Evolutionary conservation across 805 yeast species (phyloP).

Genomic region (Wickerhamomyces sydowiorum): DNA sequence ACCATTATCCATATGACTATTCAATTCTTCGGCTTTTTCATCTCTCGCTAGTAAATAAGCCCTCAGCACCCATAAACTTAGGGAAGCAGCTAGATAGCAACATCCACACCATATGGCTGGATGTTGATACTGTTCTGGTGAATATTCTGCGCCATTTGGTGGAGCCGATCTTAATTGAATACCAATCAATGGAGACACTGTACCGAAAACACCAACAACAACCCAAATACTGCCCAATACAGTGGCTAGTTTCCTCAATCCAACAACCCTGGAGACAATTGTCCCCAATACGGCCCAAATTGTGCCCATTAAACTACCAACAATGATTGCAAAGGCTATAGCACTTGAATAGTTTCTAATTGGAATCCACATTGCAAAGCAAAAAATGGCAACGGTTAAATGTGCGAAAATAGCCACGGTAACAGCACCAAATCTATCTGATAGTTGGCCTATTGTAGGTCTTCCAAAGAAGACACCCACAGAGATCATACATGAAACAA

Average conservation of each 20-base stretch:
- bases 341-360: slow-evolving; percentile 53
- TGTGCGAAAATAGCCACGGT: slow-evolving; percentile 37
- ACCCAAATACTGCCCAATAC: slow-evolving; percentile 49
- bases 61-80: slow-evolving; percentile 38
- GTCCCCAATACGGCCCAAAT: slow-evolving; percentile 53
- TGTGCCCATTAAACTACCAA: slow-evolving; percentile 57
- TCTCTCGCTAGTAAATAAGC: slow-evolving; percentile 54
- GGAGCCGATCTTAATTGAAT: slow-evolving; percentile 35
- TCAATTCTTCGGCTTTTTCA: slow-evolving; percentile 20
- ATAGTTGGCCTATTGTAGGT: slow-evolving; percentile 46
- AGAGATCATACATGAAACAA: slow-evolving; percentile 54
- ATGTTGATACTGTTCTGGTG: slow-evolving; percentile 42
- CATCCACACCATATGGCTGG: slow-evolving; percentile 57
- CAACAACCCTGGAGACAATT: slow-evolving; percentile 45
- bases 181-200: slow-evolving; percentile 60
- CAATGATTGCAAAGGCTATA: slow-evolving; percentile 42
- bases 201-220: slow-evolving; percentile 41
- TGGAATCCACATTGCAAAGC: slow-evolving; percentile 52
- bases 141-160: slow-evolving; percentile 23
- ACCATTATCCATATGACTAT: slow-evolving; percentile 22
- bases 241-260: slow-evolving; percentile 45
- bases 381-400: slow-evolving; percentile 32
- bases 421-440: slow-evolving; percentile 48
- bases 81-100: slow-evolving; percentile 42
- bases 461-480: slow-evolving; percentile 52